Conservation (phyloP, 2,329 filamentous ascomycete species). For the Cladophialophora chaetospira region DNA sequence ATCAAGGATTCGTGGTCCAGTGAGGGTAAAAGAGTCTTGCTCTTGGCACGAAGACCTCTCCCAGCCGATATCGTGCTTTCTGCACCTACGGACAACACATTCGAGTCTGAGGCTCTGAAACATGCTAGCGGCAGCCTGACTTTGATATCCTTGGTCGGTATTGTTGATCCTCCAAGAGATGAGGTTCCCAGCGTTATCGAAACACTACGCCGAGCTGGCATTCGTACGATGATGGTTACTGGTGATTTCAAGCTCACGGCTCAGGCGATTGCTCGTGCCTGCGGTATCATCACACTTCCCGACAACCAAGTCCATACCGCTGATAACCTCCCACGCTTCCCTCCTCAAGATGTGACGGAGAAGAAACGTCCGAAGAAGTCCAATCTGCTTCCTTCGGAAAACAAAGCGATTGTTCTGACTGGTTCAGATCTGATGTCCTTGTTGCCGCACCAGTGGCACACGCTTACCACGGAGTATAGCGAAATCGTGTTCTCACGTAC, state of each 20-base stretch:
- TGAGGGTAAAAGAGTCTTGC: slow-evolving; percentile 67
- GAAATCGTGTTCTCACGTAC: slow-evolving; percentile 77
- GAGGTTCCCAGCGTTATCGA: slow-evolving; percentile 61
- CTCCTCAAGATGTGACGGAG: slow-evolving; percentile 21
- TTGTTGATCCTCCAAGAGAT: slow-evolving; percentile 62
- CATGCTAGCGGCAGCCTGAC: slow-evolving; percentile 54
- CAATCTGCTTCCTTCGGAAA: slow-evolving; percentile 28
- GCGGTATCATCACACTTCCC: slow-evolving; percentile 64
- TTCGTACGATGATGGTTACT: slow-evolving; percentile 80
- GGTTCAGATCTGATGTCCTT: slow-evolving; percentile 67
- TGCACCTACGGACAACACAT: slow-evolving; percentile 50
- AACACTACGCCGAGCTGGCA: slow-evolving; percentile 69
- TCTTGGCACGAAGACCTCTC: slow-evolving; percentile 65
- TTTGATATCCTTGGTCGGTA: slow-evolving; percentile 59
- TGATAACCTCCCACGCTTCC: slow-evolving; percentile 51
- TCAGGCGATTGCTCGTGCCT: slow-evolving; percentile 70
- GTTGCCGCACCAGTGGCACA: slow-evolving; percentile 69
- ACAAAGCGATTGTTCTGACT: slow-evolving; percentile 62
- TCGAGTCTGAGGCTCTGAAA: slow-evolving; percentile 60
- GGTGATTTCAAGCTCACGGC: slow-evolving; percentile 77
- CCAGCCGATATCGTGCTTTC: slow-evolving; percentile 44
- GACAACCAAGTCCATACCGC: slow-evolving; percentile 53
- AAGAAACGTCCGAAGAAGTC: slow-evolving; percentile 11
- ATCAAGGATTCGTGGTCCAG: slow-evolving; percentile 70
- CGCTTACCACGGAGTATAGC: slow-evolving; percentile 60